Conservation (phyloP, 225 moss, liverwort and hornwort genomes). For the Lunularia cruciata region DNA sequence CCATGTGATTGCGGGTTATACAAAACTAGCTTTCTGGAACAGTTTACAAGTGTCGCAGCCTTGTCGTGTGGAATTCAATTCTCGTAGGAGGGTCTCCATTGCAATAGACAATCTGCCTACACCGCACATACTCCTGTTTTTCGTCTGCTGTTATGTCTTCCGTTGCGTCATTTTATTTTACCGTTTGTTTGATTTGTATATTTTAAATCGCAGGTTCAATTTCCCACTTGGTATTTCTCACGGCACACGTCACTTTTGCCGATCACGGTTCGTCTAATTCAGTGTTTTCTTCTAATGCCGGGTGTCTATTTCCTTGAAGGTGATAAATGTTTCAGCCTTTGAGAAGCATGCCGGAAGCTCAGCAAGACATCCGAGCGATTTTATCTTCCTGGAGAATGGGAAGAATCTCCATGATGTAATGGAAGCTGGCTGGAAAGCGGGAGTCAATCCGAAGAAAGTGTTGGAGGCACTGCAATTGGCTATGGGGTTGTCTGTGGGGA, state of each 20-base stretch:
- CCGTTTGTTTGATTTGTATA: no score
- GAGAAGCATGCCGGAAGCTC: constrained; percentile 98
- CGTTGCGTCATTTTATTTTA: no score
- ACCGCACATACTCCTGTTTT: no score
- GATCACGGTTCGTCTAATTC: not conserved
- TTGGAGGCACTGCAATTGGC: constrained; percentile 63
- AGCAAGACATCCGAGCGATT: constrained; percentile 97
- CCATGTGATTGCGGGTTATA: no score
- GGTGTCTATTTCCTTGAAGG: constrained; percentile 44
- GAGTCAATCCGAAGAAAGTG: constrained; percentile 57
- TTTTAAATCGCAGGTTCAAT: no score
- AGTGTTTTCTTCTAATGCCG: not conserved
- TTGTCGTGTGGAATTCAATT: no score
- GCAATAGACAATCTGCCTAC: no score
- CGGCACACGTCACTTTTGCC: constrained; percentile 1
- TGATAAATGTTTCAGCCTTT: constrained; percentile 93
- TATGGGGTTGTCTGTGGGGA: constrained; percentile 59
- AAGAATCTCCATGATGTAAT: constrained; percentile 87
- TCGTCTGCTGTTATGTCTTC: no score
- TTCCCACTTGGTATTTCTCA: no score
- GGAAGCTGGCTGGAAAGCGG: constrained; percentile 82
- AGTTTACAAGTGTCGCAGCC: no score
- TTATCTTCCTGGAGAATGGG: constrained; percentile 85
- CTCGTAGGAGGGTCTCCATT: no score
- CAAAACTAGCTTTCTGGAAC: no score